phyloP scores from a whole-genome alignment of 345 rosid species.

The Corchorus olitorius region DNA sequence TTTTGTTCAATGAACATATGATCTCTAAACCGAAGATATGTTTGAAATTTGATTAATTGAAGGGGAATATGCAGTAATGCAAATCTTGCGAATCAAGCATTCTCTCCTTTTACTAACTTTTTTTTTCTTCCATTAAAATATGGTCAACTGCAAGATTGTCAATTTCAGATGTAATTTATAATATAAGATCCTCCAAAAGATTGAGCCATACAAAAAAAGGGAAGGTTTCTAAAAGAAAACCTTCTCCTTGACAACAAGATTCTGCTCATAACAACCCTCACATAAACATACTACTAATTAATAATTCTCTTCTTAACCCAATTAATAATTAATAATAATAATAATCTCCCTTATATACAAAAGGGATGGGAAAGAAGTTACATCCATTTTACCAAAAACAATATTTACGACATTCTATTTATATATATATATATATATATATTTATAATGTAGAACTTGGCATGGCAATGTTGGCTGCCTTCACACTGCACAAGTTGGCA shows the following conservation, averaged over 20 bases:
- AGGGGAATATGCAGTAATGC: neutral
- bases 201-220: neutral
- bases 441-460: neutral
- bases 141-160: neutral
- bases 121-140: neutral
- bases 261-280: neutral
- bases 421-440: neutral
- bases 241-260: neutral
- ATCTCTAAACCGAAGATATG: neutral
- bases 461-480: neutral
- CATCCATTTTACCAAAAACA: neutral
- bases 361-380: neutral
- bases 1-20: too few relatives aligned
- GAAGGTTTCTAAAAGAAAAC: neutral
- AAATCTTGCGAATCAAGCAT: neutral
- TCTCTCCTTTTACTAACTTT: neutral
- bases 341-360: neutral
- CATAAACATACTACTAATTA: too few relatives aligned
- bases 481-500: slow-evolving; percentile 60
- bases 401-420: slow-evolving; percentile 10
- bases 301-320: neutral
- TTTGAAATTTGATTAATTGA: neutral
- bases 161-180: neutral
- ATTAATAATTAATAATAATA: neutral
- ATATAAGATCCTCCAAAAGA: slow-evolving; percentile 2